phyloP scores from a whole-genome alignment of 768 basidiomycete species.

The Phylloporus arenicola region DNA sequence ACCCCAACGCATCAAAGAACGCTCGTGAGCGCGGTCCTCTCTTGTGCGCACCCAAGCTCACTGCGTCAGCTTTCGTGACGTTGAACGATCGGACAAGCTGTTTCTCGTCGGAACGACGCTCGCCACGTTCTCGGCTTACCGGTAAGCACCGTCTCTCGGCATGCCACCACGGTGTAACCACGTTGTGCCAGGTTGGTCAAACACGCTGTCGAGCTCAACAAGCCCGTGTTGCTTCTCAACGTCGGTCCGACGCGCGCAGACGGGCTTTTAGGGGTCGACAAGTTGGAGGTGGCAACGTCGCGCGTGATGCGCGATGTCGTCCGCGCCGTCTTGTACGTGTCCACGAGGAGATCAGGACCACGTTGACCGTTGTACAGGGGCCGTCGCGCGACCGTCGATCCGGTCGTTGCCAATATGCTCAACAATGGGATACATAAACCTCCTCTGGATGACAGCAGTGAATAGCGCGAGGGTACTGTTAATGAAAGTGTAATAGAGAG shows the following conservation, averaged over 20 bases:
- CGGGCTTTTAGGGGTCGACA: conserved; percentile 57
- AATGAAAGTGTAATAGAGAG: conserved; percentile 14
- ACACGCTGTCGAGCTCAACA: conserved; percentile 67
- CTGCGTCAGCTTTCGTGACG: conserved; percentile 44
- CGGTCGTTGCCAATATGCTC: conserved; percentile 47
- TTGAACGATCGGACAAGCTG: conserved; percentile 60
- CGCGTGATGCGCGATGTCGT: conserved; percentile 66
- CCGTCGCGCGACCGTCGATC: conserved; percentile 37
- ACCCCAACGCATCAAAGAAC: conserved; percentile 52
- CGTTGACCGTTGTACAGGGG: conserved; percentile 37
- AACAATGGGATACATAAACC: conserved; percentile 54
- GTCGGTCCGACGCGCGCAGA: conserved; percentile 89
- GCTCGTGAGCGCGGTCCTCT: conserved; percentile 50
- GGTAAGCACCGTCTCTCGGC: conserved; percentile 36
- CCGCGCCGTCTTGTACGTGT: conserved; percentile 52
- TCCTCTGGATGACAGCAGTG: conserved; percentile 31
- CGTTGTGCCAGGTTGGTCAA: conserved; percentile 57
- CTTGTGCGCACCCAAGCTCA: not conserved
- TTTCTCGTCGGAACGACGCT: conserved; percentile 86
- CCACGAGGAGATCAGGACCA: not conserved
- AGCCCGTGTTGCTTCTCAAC: conserved; percentile 79
- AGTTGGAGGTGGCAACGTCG: conserved; percentile 74
- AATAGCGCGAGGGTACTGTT: conserved; percentile 9
- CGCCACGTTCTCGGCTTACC: conserved; percentile 89
- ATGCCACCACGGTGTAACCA: not conserved